Percentiles rank a stretch among this genome's conserved stretches.
These are phyloP conservation scores for Diphasiastrum complanatum DNA, from an alignment of 83 land plant genomes.

Conservation along the genomic window DNA sequence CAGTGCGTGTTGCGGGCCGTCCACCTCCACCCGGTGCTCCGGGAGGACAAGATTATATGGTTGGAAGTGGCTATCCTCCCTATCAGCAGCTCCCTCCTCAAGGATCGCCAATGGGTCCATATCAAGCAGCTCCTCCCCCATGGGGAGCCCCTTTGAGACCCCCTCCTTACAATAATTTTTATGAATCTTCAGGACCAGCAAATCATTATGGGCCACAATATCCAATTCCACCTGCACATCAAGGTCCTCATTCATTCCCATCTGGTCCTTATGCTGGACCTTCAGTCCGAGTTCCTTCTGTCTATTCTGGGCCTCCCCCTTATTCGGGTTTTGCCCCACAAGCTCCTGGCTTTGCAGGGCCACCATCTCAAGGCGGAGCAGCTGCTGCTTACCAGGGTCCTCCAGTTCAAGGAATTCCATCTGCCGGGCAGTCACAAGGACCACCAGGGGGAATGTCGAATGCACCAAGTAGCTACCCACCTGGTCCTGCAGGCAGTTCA, in stretches of 20 bases:
- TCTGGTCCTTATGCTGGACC: too few relatives aligned
- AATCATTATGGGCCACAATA: too few relatives aligned
- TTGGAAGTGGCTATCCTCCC: slow-evolving; percentile 23
- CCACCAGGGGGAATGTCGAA: slow-evolving; percentile 4
- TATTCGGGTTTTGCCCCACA: slow-evolving; percentile 11
- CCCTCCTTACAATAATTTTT: too few relatives aligned
- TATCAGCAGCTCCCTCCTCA: slow-evolving; percentile 29
- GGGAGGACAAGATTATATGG: slow-evolving; percentile 17
- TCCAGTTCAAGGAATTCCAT: slow-evolving; percentile 20
- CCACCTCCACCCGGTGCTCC: slow-evolving; percentile 69
- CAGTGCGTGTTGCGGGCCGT: slow-evolving; percentile 86
- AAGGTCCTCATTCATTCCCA: neutral
- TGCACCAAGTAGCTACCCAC: too few relatives aligned
- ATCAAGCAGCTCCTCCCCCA: slow-evolving; percentile 19
- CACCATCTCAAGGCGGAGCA: slow-evolving; percentile 12
- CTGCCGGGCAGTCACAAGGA: too few relatives aligned
- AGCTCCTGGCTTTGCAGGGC: slow-evolving; percentile 17
- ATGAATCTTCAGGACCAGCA: too few relatives aligned
- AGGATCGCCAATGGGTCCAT: slow-evolving; percentile 42
- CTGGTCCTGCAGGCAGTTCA: too few relatives aligned
- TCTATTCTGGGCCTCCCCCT: slow-evolving; percentile 7
- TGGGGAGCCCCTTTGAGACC: slow-evolving; percentile 32
- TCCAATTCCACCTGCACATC: neutral
- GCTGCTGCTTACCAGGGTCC: slow-evolving; percentile 4
- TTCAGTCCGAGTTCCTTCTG: too few relatives aligned